Conservation (phyloP, 208 protist genomes). For the Balamuthia mandrillaris region DNA sequence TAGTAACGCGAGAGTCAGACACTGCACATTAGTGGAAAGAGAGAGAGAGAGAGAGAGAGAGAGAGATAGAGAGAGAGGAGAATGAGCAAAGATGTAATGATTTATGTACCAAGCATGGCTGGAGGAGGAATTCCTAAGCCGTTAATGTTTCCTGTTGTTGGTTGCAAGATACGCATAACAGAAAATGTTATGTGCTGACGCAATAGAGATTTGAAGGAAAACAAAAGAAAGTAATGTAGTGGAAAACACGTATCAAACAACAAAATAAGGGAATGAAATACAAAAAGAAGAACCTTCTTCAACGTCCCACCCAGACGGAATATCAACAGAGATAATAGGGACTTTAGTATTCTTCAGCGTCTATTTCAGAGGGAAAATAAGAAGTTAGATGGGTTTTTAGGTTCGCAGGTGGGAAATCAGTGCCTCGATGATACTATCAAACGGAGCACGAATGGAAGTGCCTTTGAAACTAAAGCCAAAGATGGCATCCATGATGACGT, state of each 20-base stretch:
- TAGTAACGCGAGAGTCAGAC: no score
- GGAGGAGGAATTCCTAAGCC: neutral
- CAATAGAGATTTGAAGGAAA: neutral
- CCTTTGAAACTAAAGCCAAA: conserved; percentile 27
- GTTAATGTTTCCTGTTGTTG: neutral
- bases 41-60: neutral
- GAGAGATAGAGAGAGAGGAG: neutral
- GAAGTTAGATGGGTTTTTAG: neutral
- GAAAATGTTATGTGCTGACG: no score
- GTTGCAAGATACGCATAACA: neutral
- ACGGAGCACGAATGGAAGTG: neutral
- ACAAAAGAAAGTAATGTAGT: no score
- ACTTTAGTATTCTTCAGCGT: neutral
- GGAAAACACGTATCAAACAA: no score
- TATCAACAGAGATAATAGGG: conserved; percentile 7
- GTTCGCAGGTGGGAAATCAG: neutral
- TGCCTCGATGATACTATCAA: neutral
- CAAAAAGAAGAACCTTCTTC: neutral
- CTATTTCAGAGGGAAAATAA: neutral
- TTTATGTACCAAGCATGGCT: neutral
- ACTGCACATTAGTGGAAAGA: no score
- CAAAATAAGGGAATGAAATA: neutral
- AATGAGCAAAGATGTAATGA: neutral
- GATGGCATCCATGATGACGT: conserved; percentile 10
- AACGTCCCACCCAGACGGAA: conserved; percentile 25